These are phyloP conservation scores for Hawksworthiomyces lignivorus DNA, from an alignment of 2,329 filamentous ascomycete species.

Conservation along the genomic window DNA sequence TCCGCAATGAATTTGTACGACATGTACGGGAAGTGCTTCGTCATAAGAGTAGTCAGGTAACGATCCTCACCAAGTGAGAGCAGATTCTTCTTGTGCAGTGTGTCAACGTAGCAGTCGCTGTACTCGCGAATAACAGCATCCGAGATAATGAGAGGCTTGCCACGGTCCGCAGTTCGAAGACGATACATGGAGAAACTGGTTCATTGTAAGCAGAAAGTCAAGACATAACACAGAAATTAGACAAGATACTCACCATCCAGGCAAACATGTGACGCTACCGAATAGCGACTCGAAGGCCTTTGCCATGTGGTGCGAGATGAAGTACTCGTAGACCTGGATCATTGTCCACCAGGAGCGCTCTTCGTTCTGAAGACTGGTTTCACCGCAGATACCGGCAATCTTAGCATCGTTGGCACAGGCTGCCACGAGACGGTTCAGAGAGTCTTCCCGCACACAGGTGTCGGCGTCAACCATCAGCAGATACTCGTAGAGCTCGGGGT, in stretches of 20 bases:
- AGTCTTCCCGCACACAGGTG: slow-evolving; percentile 87
- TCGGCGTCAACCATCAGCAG: slow-evolving; percentile 96
- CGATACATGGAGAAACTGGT: slow-evolving; percentile 97
- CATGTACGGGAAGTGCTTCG: slow-evolving; percentile 92
- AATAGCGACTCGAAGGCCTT: slow-evolving; percentile 98
- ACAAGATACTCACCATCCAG: slow-evolving; percentile 73
- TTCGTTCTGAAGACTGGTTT: slow-evolving; percentile 93
- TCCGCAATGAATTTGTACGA: slow-evolving; percentile 93
- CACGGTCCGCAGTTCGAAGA: slow-evolving; percentile 85
- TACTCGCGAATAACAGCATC: slow-evolving; percentile 86
- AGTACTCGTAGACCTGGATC: slow-evolving; percentile 99
- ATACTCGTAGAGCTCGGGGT: slow-evolving; percentile 95
- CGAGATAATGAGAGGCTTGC: slow-evolving; percentile 87
- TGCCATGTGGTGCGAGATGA: slow-evolving; percentile 92
- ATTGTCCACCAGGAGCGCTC: slow-evolving; percentile 97
- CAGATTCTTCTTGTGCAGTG: slow-evolving; percentile 93
- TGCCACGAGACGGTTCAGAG: slow-evolving; percentile 84
- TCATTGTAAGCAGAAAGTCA: not conserved
- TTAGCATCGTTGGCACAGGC: slow-evolving; percentile 90
- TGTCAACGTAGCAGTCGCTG: slow-evolving; percentile 81
- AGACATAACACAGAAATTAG: not conserved
- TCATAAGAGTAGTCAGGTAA: slow-evolving; percentile 95
- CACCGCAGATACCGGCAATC: slow-evolving; percentile 95
- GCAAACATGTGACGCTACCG: slow-evolving; percentile 95
- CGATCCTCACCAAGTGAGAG: slow-evolving; percentile 93